Evolutionary conservation across 1,284 basidiomycete genomes (phyloP).

Genomic region (Psilocybe mexicana): DNA sequence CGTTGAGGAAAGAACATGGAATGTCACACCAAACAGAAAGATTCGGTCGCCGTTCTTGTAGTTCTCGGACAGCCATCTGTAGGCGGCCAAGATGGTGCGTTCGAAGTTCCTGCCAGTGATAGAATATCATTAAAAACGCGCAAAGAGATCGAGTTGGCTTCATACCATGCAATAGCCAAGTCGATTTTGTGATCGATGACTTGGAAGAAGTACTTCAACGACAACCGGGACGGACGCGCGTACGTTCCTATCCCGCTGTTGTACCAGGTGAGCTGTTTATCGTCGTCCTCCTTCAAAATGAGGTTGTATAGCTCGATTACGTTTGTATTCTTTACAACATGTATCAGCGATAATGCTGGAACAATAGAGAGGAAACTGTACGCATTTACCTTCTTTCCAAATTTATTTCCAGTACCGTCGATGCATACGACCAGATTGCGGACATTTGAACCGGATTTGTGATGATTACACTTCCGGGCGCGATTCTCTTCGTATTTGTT

Average conservation of each 20-base stretch:
- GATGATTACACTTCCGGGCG: no score
- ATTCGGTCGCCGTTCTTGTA: not conserved
- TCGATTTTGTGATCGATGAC: not conserved
- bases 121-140: no score
- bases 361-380: not conserved
- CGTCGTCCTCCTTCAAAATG: not conserved
- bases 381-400: not conserved
- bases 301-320: constrained; percentile 1
- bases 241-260: not conserved
- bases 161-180: not conserved
- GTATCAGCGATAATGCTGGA: not conserved
- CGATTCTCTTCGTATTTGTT: no score
- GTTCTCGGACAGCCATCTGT: not conserved
- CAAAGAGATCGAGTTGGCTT: no score
- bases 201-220: not conserved
- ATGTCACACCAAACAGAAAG: not conserved
- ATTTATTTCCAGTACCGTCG: not conserved
- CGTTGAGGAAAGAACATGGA: not conserved
- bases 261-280: not conserved
- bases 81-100: not conserved
- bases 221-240: not conserved
- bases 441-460: no score
- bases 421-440: not conserved
- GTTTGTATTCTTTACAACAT: not conserved
- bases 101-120: not conserved